A percentile compares a stretch with the other conserved stretches of the same genome.
Evolutionary conservation across 2,329 filamentous ascomycete species (phyloP).

Genomic region (Ascocoryne sarcoides): DNA sequence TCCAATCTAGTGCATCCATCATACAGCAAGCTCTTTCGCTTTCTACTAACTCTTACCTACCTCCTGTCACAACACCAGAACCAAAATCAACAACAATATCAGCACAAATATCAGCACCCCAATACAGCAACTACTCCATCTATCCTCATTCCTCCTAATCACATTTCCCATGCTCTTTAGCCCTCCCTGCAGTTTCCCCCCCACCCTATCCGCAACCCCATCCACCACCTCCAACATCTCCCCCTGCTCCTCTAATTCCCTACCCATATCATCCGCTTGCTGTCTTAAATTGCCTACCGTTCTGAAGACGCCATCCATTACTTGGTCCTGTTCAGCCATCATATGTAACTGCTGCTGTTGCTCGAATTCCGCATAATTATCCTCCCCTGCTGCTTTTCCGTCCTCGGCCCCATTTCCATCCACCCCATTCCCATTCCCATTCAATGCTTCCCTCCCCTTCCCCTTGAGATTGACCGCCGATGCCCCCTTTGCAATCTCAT

Average conservation of each 20-base stretch:
- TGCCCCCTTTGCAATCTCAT: slow-evolving; percentile 63
- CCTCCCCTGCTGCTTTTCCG: slow-evolving; percentile 26
- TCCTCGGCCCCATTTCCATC: slow-evolving; percentile 33
- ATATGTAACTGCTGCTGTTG: slow-evolving; percentile 84
- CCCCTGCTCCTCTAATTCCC: slow-evolving; percentile 89
- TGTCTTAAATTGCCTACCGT: slow-evolving; percentile 85
- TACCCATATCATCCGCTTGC: slow-evolving; percentile 92
- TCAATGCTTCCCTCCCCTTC: slow-evolving; percentile 24
- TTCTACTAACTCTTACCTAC: too few species aligned
- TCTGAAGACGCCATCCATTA: slow-evolving; percentile 83
- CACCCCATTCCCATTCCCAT: slow-evolving; percentile 14
- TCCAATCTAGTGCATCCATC: too few species aligned
- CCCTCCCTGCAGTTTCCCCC: slow-evolving; percentile 74
- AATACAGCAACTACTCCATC: slow-evolving; percentile 82
- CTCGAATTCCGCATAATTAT: slow-evolving; percentile 70
- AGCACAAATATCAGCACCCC: slow-evolving; percentile 79
- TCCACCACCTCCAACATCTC: slow-evolving; percentile 85
- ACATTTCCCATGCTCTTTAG: slow-evolving; percentile 81
- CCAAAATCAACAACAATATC: slow-evolving; percentile 74
- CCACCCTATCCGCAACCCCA: slow-evolving; percentile 75
- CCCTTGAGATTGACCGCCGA: slow-evolving; percentile 20
- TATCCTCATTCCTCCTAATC: slow-evolving; percentile 84
- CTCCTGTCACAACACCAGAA: slow-evolving; percentile 60
- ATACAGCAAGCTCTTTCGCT: too few species aligned
- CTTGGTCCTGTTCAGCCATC: slow-evolving; percentile 90